These are phyloP conservation scores for Ephemerocybe angulata DNA, from an alignment of 768 basidiomycete genomes.

Conservation along the genomic window DNA sequence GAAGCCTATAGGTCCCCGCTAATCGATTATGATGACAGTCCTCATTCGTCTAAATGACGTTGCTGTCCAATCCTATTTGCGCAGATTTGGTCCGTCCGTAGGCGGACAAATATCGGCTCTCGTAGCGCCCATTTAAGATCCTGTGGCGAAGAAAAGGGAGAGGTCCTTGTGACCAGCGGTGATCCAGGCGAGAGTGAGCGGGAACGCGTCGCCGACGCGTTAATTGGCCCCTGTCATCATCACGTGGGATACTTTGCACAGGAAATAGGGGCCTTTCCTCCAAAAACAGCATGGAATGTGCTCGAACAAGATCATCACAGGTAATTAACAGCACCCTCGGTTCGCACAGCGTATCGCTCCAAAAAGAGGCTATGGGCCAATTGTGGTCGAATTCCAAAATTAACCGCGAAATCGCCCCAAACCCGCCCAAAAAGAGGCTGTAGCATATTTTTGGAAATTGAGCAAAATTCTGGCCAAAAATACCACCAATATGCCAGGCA, in stretches of 20 bases:
- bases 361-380: too few relatives aligned
- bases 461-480: too few relatives aligned
- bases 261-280: neutral
- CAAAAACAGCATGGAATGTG: constrained; percentile 31
- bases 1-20: neutral
- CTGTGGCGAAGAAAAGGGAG: neutral
- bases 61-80: too few relatives aligned
- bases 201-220: constrained; percentile 1
- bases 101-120: constrained; percentile 5
- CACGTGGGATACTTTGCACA: neutral
- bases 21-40: constrained; percentile 4
- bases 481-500: too few relatives aligned
- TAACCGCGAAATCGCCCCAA: too few relatives aligned
- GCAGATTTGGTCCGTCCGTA: neutral
- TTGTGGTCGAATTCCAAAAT: too few relatives aligned
- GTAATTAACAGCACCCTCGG: neutral
- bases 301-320: constrained; percentile 22
- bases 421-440: too few relatives aligned
- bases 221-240: constrained; percentile 17
- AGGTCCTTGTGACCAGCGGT: too few relatives aligned
- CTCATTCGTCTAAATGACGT: constrained; percentile 1
- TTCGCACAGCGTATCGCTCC: too few relatives aligned
- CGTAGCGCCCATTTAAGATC: neutral
- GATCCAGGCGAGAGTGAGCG: neutral
- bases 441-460: too few relatives aligned